phyloP scores from a whole-genome alignment of 2,329 filamentous ascomycete species.

The Coleophoma eucalyptorum region DNA sequence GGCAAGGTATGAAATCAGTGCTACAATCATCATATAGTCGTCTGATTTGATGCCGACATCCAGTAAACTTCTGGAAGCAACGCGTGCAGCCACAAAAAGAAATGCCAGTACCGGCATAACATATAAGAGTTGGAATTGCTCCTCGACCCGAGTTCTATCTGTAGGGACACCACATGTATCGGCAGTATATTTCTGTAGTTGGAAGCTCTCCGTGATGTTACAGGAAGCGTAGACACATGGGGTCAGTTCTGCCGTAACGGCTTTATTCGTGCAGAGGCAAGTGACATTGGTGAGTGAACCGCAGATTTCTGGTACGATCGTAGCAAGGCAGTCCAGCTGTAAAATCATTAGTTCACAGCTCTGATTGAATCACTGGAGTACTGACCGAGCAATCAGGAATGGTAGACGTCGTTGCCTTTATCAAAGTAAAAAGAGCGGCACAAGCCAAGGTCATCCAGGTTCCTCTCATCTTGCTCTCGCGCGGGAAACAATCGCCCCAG shows the following conservation, averaged over 20 bases:
- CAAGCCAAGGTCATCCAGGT: not conserved
- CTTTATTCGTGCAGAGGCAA: conserved; percentile 32
- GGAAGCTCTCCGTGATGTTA: conserved; percentile 31
- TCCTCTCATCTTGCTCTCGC: not conserved
- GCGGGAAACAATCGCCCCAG: too few species aligned
- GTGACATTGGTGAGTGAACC: conserved; percentile 28
- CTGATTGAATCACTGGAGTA: not conserved
- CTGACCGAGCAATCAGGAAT: not conserved
- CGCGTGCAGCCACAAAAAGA: conserved; percentile 4
- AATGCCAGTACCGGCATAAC: conserved; percentile 2
- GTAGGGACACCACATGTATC: conserved; percentile 31
- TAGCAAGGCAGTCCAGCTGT: not conserved
- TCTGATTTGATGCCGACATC: conserved; percentile 5
- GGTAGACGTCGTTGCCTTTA: not conserved
- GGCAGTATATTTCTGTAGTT: conserved; percentile 36
- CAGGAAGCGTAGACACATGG: conserved; percentile 29
- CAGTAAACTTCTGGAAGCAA: conserved; percentile 3
- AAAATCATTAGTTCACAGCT: not conserved
- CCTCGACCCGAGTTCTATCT: conserved; percentile 1
- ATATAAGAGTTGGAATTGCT: not conserved
- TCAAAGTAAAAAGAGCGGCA: not conserved
- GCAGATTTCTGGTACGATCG: conserved; percentile 5
- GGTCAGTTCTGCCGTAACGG: conserved; percentile 26
- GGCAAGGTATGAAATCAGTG: not conserved
- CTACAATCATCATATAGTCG: conserved; percentile 10